Conservation (phyloP, 163 green algal species). For the Botryococcus braunii region DNA sequence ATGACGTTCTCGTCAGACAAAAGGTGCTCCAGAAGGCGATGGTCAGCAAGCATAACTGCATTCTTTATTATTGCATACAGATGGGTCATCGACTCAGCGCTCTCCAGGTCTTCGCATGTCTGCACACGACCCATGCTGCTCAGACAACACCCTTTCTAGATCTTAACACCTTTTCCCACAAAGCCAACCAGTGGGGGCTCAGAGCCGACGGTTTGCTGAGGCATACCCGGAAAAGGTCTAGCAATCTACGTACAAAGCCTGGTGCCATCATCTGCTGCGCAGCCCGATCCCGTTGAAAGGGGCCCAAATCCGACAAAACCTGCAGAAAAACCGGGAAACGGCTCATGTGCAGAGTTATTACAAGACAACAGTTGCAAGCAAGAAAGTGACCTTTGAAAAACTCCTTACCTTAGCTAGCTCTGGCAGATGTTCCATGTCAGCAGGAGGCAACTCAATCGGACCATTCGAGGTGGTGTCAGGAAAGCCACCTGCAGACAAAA, state of each 20-base stretch:
- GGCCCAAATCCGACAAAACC: constrained; percentile 45
- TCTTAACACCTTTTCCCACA: background rate
- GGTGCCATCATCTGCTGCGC: constrained; percentile 50
- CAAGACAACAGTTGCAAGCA: background rate
- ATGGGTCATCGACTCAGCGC: constrained; percentile 55
- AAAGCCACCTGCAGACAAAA: constrained; percentile 26
- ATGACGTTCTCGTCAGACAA: constrained; percentile 80
- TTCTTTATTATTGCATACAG: constrained; percentile 61
- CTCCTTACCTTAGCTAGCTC: constrained; percentile 61
- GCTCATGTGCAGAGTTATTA: background rate
- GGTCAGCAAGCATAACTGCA: constrained; percentile 89
- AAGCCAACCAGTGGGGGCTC: background rate
- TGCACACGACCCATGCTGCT: constrained; percentile 18
- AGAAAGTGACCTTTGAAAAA: background rate
- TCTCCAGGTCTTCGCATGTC: constrained; percentile 89
- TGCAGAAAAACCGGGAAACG: constrained; percentile 9
- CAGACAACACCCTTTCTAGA: constrained; percentile 2
- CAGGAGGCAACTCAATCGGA: constrained; percentile 57
- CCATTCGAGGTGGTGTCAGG: constrained; percentile 9
- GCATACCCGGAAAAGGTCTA: constrained; percentile 76
- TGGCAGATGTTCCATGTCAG: constrained; percentile 67
- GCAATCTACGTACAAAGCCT: constrained; percentile 65
- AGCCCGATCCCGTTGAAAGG: constrained; percentile 69
- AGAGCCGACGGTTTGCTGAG: too few relatives aligned
- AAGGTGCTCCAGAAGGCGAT: constrained; percentile 79